Percentiles rank a stretch among this genome's conserved stretches.
phyloP scores from a whole-genome alignment of 495 filamentous ascomycete genomes.

The Astrocystis sublimbata region DNA sequence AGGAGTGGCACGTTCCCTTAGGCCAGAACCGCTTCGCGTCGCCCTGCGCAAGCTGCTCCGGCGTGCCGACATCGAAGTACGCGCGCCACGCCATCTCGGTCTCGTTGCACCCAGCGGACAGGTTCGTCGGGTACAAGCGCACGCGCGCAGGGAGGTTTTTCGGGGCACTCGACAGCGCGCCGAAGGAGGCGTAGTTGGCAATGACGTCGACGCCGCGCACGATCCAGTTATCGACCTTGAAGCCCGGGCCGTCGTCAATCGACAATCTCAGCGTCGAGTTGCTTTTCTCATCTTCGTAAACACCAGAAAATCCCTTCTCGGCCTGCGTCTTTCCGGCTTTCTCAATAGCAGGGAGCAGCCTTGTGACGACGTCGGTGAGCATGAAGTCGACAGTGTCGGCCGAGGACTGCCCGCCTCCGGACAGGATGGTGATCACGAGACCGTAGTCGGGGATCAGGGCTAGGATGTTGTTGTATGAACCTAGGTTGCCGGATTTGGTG shows the following conservation, averaged over 20 bases:
- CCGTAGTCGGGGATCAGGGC: conserved; percentile 55
- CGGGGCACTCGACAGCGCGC: conserved; percentile 23
- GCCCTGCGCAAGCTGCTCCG: conserved; percentile 25
- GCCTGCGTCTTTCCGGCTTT: conserved; percentile 47
- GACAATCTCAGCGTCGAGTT: conserved; percentile 48
- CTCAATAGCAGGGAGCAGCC: conserved; percentile 48
- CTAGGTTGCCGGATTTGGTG: conserved; percentile 55
- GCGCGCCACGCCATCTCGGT: conserved; percentile 34
- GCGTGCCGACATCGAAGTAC: conserved; percentile 26
- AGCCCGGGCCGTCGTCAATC: conserved; percentile 45
- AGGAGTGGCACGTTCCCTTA: conserved; percentile 33
- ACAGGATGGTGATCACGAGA: conserved; percentile 51
- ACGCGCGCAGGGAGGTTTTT: conserved; percentile 19
- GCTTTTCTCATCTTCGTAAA: conserved; percentile 32
- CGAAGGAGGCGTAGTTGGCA: conserved; percentile 30
- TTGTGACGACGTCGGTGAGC: conserved; percentile 38
- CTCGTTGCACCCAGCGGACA: conserved; percentile 16
- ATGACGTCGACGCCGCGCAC: conserved; percentile 45
- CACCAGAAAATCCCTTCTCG: conserved; percentile 38
- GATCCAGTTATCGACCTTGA: conserved; percentile 43
- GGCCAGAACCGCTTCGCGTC: conserved; percentile 29
- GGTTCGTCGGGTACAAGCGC: conserved; percentile 36
- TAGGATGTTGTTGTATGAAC: conserved; percentile 47
- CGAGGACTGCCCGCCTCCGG: conserved; percentile 37
- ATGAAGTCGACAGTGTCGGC: conserved; percentile 24